Conservation (phyloP, 2,329 filamentous ascomycete species). For the Trichoderma simmonsii region DNA sequence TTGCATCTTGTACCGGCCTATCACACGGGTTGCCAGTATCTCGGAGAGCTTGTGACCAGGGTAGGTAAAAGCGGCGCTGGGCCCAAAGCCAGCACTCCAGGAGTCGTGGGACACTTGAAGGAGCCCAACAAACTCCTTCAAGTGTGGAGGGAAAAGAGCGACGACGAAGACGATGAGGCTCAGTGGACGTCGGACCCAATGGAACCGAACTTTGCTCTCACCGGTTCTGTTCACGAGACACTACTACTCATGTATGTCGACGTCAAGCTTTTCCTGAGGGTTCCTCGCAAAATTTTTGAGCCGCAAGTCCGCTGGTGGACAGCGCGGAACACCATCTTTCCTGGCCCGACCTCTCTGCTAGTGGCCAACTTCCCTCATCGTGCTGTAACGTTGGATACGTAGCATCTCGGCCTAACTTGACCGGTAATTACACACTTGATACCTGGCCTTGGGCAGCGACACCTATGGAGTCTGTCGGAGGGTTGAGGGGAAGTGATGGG, state of each 20-base stretch:
- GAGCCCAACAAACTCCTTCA: background rate
- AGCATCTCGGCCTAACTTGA: constrained; percentile 26
- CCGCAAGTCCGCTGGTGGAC: constrained; percentile 4
- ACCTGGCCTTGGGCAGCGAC: constrained; percentile 27
- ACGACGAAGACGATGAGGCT: background rate
- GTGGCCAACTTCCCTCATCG: background rate
- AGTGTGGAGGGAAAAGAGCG: background rate
- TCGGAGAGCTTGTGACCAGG: background rate
- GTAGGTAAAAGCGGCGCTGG: background rate
- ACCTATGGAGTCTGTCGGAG: constrained; percentile 16
- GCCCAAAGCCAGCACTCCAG: background rate
- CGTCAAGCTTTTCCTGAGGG: constrained; percentile 1
- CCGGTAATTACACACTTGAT: constrained; percentile 13
- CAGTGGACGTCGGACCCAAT: background rate
- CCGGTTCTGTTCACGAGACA: constrained; percentile 18
- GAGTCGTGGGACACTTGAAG: background rate
- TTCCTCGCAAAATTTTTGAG: background rate
- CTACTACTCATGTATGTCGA: constrained; percentile 19
- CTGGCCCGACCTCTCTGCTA: background rate
- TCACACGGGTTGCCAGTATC: background rate
- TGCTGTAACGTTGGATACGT: constrained; percentile 18
- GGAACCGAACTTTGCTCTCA: background rate
- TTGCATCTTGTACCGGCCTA: background rate
- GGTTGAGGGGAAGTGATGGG: background rate
- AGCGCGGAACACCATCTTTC: background rate